A percentile compares a stretch with the other conserved stretches of the same genome.
These are phyloP conservation scores for Yamadazyma siamensis DNA, from an alignment of 1,139 yeast species.

Conservation along the genomic window DNA sequence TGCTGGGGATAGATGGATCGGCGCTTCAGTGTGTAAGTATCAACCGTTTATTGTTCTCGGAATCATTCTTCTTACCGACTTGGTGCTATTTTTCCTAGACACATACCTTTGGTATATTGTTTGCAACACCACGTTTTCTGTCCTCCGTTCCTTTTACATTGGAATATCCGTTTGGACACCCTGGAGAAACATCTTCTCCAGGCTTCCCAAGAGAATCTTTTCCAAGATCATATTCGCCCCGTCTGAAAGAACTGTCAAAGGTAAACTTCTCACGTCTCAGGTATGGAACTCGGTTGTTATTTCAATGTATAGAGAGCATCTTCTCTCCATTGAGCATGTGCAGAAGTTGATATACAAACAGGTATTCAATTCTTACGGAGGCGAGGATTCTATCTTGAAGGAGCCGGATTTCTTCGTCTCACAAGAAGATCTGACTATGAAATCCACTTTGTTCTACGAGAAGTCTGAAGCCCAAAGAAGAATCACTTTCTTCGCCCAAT, in stretches of 20 bases:
- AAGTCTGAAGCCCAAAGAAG: constrained; percentile 49
- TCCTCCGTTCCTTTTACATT: constrained; percentile 44
- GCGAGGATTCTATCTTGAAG: constrained; percentile 25
- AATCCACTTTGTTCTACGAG: constrained; percentile 29
- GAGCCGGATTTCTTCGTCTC: constrained; percentile 51
- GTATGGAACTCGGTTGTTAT: constrained; percentile 54
- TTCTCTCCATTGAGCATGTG: constrained; percentile 47
- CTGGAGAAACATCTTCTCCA: constrained; percentile 51
- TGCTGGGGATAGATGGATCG: constrained; percentile 44
- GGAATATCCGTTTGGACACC: constrained; percentile 59
- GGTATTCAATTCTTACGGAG: constrained; percentile 20
- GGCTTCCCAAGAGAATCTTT: constrained; percentile 49
- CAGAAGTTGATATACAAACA: constrained; percentile 45
- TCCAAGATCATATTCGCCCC: constrained; percentile 40
- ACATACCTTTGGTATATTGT: constrained; percentile 56
- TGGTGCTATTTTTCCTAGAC: constrained; percentile 49
- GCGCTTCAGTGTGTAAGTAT: constrained; percentile 32
- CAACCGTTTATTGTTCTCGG: constrained; percentile 40
- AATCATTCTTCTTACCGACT: constrained; percentile 38
- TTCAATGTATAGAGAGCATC: constrained; percentile 57
- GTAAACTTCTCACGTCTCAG: constrained; percentile 41
- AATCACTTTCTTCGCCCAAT: constrained; percentile 53
- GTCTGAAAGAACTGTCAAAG: constrained; percentile 24
- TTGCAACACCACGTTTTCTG: constrained; percentile 51
- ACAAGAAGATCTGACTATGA: constrained; percentile 46